Evolutionary conservation across 768 basidiomycete species (phyloP).

Genomic region (Calocybe gangraenosa): DNA sequence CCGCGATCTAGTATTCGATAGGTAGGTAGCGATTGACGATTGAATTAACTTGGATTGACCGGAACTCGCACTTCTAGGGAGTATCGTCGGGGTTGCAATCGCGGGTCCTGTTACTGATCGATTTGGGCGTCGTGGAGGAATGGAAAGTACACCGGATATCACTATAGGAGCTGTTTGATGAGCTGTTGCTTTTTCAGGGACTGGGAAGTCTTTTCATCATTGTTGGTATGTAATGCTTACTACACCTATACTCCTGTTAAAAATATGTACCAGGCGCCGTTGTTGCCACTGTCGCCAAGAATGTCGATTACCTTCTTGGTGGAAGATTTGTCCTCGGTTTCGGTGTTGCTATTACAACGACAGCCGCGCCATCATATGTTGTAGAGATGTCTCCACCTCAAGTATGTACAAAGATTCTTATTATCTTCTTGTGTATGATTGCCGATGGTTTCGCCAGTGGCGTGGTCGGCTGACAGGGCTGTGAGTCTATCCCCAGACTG

Average conservation of each 20-base stretch:
- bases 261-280: constrained; percentile 31
- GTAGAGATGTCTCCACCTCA: constrained; percentile 59
- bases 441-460: constrained; percentile 28
- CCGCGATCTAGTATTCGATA: constrained; percentile 33
- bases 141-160: constrained; percentile 25
- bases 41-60: background rate
- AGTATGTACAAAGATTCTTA: constrained; percentile 17
- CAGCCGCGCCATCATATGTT: constrained; percentile 44
- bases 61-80: constrained; percentile 16
- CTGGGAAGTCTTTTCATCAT: constrained; percentile 36
- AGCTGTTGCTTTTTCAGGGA: constrained; percentile 22
- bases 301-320: constrained; percentile 42
- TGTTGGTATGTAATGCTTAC: constrained; percentile 20
- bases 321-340: constrained; percentile 53
- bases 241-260: background rate
- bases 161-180: background rate
- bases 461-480: constrained; percentile 46
- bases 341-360: constrained; percentile 44
- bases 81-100: constrained; percentile 33
- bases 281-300: constrained; percentile 40
- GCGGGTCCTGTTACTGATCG: constrained; percentile 39
- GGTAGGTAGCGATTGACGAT: constrained; percentile 19
- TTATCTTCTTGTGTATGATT: background rate
- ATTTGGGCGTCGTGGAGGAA: constrained; percentile 40
- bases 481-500: constrained; percentile 28